Evolutionary conservation across 148 eudicot genomes (phyloP).

Genomic region (Rhododendron ferrugineum): DNA sequence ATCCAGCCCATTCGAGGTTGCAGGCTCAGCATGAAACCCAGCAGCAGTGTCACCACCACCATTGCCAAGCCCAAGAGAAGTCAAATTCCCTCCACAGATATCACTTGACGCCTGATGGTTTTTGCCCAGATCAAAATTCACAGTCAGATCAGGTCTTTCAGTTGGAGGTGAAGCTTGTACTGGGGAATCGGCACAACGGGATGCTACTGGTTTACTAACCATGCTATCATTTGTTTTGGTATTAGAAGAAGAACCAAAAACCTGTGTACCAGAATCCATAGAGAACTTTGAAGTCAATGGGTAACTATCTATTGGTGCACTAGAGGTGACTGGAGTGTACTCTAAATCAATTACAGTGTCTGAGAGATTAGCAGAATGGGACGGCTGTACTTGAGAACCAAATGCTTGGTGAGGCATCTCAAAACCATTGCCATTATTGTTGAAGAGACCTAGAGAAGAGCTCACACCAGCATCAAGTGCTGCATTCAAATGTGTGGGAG

Average conservation of each 20-base stretch:
- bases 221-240: conserved; percentile 30
- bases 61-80: conserved; percentile 60
- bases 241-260: conserved; percentile 33
- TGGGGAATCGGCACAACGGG: conserved; percentile 58
- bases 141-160: conserved; percentile 41
- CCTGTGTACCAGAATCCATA: conserved; percentile 33
- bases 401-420: conserved; percentile 51
- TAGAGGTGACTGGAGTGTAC: conserved; percentile 35
- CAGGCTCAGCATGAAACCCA: conserved; percentile 13
- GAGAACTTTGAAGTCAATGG: conserved; percentile 38
- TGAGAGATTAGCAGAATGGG: conserved; percentile 46
- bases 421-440: conserved; percentile 43
- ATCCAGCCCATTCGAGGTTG: conserved; percentile 30
- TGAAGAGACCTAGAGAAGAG: conserved; percentile 49
- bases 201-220: conserved; percentile 54
- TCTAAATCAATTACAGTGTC: conserved; percentile 45
- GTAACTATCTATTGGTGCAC: conserved; percentile 42
- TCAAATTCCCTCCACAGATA: conserved; percentile 57
- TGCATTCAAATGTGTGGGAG: conserved; percentile 34
- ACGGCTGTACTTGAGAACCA: conserved; percentile 55
- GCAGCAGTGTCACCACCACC: conserved; percentile 25
- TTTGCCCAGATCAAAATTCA: conserved; percentile 34
- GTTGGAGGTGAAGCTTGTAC: conserved; percentile 70
- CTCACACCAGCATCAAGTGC: conserved; percentile 40
- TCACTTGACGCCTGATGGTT: conserved; percentile 46